Conservation (phyloP, 306 rosid genomes). For the Castanospermum australe region DNA sequence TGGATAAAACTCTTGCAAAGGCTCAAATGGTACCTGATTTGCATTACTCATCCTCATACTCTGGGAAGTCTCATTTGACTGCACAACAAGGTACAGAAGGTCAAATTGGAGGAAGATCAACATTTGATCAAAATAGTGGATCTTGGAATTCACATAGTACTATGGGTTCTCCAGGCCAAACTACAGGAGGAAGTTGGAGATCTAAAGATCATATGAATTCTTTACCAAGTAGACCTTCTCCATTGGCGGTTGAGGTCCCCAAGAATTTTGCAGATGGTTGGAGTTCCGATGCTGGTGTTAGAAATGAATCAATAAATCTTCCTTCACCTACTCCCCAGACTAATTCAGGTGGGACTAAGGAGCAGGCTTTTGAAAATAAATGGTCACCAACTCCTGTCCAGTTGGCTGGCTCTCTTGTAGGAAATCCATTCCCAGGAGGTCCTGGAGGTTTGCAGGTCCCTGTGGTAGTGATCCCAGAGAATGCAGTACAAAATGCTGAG, state of each 20-base stretch:
- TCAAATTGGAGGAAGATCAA: constrained; percentile 40
- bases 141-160: constrained; percentile 38
- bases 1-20: constrained; percentile 46
- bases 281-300: constrained; percentile 46
- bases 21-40: constrained; percentile 51
- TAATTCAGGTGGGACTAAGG: constrained; percentile 49
- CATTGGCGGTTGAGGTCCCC: constrained; percentile 60
- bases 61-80: constrained; percentile 51
- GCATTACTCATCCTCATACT: constrained; percentile 38
- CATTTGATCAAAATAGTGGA: constrained; percentile 41
- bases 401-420: constrained; percentile 40
- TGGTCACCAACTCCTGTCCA: constrained; percentile 66
- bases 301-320: constrained; percentile 68
- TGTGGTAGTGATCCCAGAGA: constrained; percentile 31
- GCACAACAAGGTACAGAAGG: constrained; percentile 53
- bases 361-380: constrained; percentile 53
- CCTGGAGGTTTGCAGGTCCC: constrained; percentile 49
- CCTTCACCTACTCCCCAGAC: constrained; percentile 97
- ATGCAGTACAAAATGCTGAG: constrained; percentile 35
- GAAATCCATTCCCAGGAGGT: constrained; percentile 36
- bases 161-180: constrained; percentile 41
- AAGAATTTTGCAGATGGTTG: constrained; percentile 58
- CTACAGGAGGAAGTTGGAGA: constrained; percentile 62
- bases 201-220: constrained; percentile 45
- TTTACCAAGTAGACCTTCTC: constrained; percentile 41